Base-by-base conservation (phyloP, 768 basidiomycete species). In the Coprinopsis sp. region DNA sequence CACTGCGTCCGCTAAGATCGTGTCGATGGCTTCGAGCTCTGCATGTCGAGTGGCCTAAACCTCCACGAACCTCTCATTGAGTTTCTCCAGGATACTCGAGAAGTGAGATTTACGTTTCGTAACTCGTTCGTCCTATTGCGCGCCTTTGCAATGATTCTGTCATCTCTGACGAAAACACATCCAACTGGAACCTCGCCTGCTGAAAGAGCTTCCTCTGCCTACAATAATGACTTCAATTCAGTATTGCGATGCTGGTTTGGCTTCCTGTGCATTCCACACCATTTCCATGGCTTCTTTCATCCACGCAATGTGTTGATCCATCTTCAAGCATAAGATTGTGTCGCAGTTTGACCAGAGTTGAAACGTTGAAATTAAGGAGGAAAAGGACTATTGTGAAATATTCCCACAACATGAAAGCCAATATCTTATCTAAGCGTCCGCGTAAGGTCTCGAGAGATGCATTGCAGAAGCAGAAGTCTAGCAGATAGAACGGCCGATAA, bases 111-210 rank as follows among this genome's bases (percentile, higher is more conserved):
- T 67, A 93, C 94, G 69, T 99, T 97, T 37, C 84, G 74, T 36
- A 95, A 79, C 63, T 97, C 84, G 61, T 97, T 99, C 2, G 96
- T 99, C 47, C 92, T 73, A 60, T 99, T 99, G 38, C 96, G 71
- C 1, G 92, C 95, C 56, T 74, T 73, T 1, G 95, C 93, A 50
- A 99, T 88, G 49, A 89, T 73, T 24, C 56, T 59, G n/a, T 73
- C 78, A 44, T 84, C 76, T 51, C 90, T 78, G 7, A 98, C 89
- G 55, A 98, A 96, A 6, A 99, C 80, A 55, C 96, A 97, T 18
- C 96, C 96, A 1, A 99, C 94, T 1, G 96, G 96, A 4, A 98
- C 96, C 66, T 99, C 96, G 19, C 79, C 74, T 1, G 84, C 81
- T 24, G 73, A 71, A 22, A 97, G 68, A 3, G 96, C 96, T 64